A percentile compares a stretch with the other conserved stretches of the same genome.
These are phyloP conservation scores for Zygosaccharomyces bailii DNA, from an alignment of 805 yeast species.

Conservation along the genomic window DNA sequence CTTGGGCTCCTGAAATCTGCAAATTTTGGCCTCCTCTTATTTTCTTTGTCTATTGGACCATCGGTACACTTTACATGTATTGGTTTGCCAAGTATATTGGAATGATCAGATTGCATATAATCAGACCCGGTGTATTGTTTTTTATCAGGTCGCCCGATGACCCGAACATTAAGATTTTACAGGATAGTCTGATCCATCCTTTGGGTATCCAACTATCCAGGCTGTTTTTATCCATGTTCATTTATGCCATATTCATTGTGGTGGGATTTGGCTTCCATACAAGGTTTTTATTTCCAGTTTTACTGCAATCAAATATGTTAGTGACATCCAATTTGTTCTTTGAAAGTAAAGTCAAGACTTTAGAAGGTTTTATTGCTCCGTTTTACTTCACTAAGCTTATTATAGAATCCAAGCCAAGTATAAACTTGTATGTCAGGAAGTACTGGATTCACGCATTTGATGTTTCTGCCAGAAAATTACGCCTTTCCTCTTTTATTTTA, in stretches of 20 bases:
- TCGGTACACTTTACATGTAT: conserved; percentile 86
- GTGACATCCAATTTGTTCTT: conserved; percentile 16
- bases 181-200: conserved; percentile 81
- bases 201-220: conserved; percentile 68
- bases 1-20: conserved; percentile 27
- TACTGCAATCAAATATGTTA: conserved; percentile 30
- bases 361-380: conserved; percentile 28
- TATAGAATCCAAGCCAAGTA: conserved; percentile 26
- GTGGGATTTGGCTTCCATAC: conserved; percentile 71
- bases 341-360: conserved; percentile 8
- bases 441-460: conserved; percentile 65
- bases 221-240: conserved; percentile 65
- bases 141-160: conserved; percentile 94
- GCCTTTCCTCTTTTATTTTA: conserved; percentile 78
- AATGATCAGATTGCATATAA: conserved; percentile 65
- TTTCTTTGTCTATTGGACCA: conserved; percentile 49
- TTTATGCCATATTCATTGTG: conserved; percentile 68
- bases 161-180: conserved; percentile 79
- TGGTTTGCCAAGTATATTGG: conserved; percentile 82
- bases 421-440: conserved; percentile 40
- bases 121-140: conserved; percentile 85
- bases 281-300: conserved; percentile 42
- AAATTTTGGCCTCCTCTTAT: conserved; percentile 28
- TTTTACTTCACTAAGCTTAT: conserved; percentile 24
- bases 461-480: conserved; percentile 50